Percentiles rank a stretch among this genome's conserved stretches.
These are phyloP conservation scores for Cornus controversa DNA, from an alignment of 148 eudicot genomes.

Conservation along the genomic window DNA sequence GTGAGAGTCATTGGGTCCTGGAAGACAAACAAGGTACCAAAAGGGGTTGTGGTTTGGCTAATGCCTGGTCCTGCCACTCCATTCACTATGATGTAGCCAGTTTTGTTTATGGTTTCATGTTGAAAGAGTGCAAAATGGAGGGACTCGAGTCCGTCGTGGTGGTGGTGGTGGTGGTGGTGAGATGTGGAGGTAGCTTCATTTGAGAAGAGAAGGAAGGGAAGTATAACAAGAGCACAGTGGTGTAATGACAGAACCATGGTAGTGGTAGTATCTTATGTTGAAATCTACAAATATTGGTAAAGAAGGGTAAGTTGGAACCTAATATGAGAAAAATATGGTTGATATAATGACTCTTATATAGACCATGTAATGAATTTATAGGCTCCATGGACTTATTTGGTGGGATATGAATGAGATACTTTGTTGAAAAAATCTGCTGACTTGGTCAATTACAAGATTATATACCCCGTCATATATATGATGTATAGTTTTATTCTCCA, in stretches of 20 bases:
- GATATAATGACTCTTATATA: not conserved
- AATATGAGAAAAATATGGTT: not conserved
- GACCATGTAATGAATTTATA: not conserved
- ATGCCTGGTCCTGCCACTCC: constrained; percentile 28
- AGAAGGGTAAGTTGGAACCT: not conserved
- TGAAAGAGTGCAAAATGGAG: constrained; percentile 35
- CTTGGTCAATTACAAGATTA: not conserved
- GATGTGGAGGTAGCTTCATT: not conserved
- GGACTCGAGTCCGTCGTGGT: constrained; percentile 21
- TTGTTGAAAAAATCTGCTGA: not conserved
- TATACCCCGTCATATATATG: too few species aligned
- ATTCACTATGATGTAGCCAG: constrained; percentile 25
- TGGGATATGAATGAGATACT: not conserved
- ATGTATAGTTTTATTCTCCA: not conserved
- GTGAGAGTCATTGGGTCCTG: constrained; percentile 34
- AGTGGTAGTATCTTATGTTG: not conserved
- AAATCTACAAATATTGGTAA: too few species aligned
- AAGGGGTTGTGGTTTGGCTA: constrained; percentile 37
- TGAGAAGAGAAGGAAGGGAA: not conserved
- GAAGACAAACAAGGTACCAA: constrained; percentile 32
- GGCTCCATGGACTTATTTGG: not conserved
- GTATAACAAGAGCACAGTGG: not conserved
- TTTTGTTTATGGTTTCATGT: constrained; percentile 36
- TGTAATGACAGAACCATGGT: not conserved
- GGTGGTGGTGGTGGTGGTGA: constrained; percentile 16